phyloP scores from a whole-genome alignment of 805 yeast species.

The Danielozyma ontarioensis region DNA sequence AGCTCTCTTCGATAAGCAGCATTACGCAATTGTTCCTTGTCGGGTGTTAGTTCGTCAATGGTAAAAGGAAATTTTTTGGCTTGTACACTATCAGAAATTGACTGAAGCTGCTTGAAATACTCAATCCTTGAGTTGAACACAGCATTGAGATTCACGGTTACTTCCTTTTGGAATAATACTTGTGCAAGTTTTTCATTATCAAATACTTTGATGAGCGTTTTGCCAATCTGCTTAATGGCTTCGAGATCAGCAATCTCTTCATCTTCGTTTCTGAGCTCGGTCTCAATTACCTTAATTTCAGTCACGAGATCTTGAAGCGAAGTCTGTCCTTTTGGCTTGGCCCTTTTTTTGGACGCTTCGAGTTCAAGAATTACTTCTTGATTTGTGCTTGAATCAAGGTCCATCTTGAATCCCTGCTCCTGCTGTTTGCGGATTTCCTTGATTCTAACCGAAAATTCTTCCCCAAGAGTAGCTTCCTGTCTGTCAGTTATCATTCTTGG shows the following conservation, averaged over 20 bases:
- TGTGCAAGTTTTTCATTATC: conserved; percentile 42
- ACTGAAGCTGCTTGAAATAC: conserved; percentile 82
- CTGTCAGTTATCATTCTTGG: conserved; percentile 42
- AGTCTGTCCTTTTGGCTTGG: conserved; percentile 24
- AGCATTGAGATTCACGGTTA: conserved; percentile 49
- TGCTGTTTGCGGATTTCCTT: conserved; percentile 8
- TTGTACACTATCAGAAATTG: conserved; percentile 75
- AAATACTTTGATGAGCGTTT: conserved; percentile 23
- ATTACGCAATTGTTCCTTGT: not conserved
- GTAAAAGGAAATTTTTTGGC: conserved; percentile 6
- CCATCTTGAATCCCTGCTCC: conserved; percentile 9
- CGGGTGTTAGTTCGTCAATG: conserved; percentile 3
- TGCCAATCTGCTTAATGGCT: conserved; percentile 15
- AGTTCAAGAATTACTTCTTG: conserved; percentile 16
- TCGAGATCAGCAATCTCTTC: conserved; percentile 14
- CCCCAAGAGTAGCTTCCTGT: conserved; percentile 8
- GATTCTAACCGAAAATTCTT: conserved; percentile 1
- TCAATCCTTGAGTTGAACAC: conserved; percentile 76
- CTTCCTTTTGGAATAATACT: conserved; percentile 39
- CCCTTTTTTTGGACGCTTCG: conserved; percentile 21
- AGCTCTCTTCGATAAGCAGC: not conserved
- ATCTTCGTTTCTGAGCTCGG: conserved; percentile 17
- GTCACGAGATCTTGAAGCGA: conserved; percentile 31
- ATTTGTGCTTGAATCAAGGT: conserved; percentile 7
- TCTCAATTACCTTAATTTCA: conserved; percentile 22